Evolutionary conservation across 169 alveolate genomes (phyloP), one percentile per base, ranked within the genome.

Genomic region (Cryptosporidium sp.): DNA sequence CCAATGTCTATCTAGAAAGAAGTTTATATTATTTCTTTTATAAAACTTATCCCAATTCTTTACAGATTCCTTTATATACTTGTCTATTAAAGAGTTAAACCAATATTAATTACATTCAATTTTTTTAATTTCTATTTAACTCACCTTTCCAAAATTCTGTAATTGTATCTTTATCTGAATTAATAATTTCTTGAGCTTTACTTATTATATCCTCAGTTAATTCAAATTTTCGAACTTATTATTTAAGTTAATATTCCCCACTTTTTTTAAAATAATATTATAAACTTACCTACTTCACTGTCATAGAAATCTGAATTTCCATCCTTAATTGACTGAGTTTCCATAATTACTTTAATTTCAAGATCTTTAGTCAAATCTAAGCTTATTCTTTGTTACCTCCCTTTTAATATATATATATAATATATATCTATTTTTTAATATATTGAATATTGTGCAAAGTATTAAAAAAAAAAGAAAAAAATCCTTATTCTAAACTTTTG

Each of bases 1-100:
- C 94, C 97, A 97, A 85, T 97, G 98, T 70, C 99, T 92, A 87
- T 97, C 98, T 80, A 96, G 94, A 87, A 95, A 97, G 92, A 96
- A 96, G 80, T 96, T 95, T 2, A 94, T 91, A 85, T 95, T 93
- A 80, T 97, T 96, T 69, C 94, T 92, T 84, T 95, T 96, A 86
- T 97, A 97, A 85, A 96, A 97, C 73, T 94, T 94, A 91, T 97
- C 97, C 98, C 99, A 97, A 58, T 95, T 91, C 84, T 94, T 95
- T 33, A 91, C 91, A 37, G 96, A 96, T 70, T 95, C 96, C 12
- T 85, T 85, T 85, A 95, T 93, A 68, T 92, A 91, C 75, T 95
- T 96, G 44, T 92, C 93, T 80, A 42, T 4, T 33, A 33, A 7
- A 67, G 2, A 67, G 26, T 33, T 9, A 42, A 65, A n/a, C 29